Base-by-base conservation (phyloP, 73 alveolate genomes). In the Tetrahymena malaccensis region DNA sequence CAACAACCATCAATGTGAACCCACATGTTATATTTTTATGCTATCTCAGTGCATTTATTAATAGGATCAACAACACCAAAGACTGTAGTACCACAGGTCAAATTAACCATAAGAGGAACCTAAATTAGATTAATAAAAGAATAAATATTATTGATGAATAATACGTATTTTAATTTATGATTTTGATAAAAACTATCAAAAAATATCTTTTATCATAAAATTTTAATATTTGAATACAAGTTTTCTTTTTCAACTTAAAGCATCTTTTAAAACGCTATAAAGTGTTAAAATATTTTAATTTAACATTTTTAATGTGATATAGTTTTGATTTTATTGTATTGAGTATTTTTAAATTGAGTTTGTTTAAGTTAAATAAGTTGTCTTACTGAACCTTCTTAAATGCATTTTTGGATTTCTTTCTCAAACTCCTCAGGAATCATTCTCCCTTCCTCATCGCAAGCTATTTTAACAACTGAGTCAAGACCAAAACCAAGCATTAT, bases 371-470 rank as follows among this genome's bases (percentile, higher is more conserved):
- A 16, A 21, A 57, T n/a, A 57, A 27, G 4, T 9, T 7, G 5
- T 17, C 43, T 70, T 70, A 27, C 57, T 31, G 43, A 31, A 27
- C 95, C 96, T 35, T 58, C 37, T 27, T 70, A 94, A 35, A 94
- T 17, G 43, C 43, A 50, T 43, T 94, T 50, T 43, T 94, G 16
- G 19, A 94, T 94, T 25, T 34, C 84, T 21, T 94, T 43, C 8
- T 58, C 96, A 25, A 94, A 43, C n/a, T 94, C 94, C 25, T 58
- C 94, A 84, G 96, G 94, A 34, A 94, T 58, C 85, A 94, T 94
- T 34, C 43, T 35, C 84, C 96, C 96, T 25, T 34, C 57, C 6
- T 55, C 95, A 84, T 94, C 96, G 34, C 94, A 58, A 31, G 57
- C 50, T 34, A 94, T 70, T 35, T 94, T 31, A 16, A 94, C 94